Conservation (phyloP, 1,284 basidiomycete genomes). For the Laetiporus sulphureus region DNA sequence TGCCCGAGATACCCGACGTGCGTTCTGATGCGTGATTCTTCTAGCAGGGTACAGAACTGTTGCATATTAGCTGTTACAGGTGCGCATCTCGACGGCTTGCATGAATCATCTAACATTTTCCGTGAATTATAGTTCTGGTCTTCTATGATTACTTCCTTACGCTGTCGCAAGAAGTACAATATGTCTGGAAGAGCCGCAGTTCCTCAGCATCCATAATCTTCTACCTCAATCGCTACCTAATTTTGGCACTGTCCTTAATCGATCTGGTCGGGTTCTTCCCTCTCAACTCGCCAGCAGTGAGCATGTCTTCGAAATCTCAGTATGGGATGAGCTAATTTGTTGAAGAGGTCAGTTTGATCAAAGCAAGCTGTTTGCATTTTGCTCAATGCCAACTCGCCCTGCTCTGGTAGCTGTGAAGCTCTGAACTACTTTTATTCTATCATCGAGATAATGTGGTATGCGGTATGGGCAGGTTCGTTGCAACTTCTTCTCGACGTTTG, state of each 20-base stretch:
- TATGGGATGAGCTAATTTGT: neutral
- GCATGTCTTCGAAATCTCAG: neutral
- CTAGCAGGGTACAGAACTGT: neutral
- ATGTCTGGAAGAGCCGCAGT: conserved; percentile 1
- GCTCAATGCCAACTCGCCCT: neutral
- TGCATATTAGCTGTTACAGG: neutral
- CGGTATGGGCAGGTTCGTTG: conserved; percentile 1
- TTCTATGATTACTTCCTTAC: conserved; percentile 3
- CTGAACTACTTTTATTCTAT: neutral
- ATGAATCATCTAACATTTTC: neutral
- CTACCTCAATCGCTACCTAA: neutral
- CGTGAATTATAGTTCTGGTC: neutral
- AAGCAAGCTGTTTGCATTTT: neutral
- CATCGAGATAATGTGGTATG: neutral
- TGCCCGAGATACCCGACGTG: too few species aligned
- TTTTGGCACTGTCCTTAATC: neutral
- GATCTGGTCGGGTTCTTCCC: neutral
- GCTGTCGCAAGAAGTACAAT: neutral
- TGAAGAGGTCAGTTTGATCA: neutral
- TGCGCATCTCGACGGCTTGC: neutral
- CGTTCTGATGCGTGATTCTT: too few species aligned
- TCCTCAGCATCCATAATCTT: neutral
- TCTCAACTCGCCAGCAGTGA: neutral
- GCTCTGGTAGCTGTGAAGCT: neutral
- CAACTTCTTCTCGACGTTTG: neutral